A percentile compares a stretch with the other conserved stretches of the same genome.
These are phyloP conservation scores for Lycium barbarum DNA, from an alignment of 257 asterid genomes.

Conservation along the genomic window DNA sequence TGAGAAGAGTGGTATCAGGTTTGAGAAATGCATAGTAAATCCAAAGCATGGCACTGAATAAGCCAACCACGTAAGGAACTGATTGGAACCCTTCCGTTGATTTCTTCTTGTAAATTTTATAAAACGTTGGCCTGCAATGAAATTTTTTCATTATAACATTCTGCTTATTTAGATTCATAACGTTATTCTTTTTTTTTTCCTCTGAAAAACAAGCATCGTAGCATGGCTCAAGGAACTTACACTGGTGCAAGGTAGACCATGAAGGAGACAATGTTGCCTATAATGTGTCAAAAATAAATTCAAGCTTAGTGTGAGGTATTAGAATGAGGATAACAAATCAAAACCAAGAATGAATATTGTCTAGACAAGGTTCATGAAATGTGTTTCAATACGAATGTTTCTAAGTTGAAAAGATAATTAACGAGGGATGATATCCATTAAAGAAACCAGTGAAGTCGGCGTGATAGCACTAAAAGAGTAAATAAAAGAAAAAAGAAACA, in stretches of 20 bases:
- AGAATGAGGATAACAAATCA: background rate
- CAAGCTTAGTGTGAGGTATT: background rate
- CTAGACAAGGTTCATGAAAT: background rate
- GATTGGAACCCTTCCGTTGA: constrained; percentile 71
- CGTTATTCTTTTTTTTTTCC: background rate
- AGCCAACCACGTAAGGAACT: constrained; percentile 58
- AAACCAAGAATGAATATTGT: background rate
- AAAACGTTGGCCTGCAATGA: constrained; percentile 62
- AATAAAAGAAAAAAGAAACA: background rate
- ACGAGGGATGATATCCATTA: background rate
- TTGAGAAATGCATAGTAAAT: constrained; percentile 75
- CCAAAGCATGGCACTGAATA: constrained; percentile 79
- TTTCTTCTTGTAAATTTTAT: constrained; percentile 58
- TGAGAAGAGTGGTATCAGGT: constrained; percentile 66
- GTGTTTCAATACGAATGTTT: background rate
- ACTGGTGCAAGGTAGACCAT: constrained; percentile 72
- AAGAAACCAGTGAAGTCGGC: background rate
- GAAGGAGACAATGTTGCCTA: constrained; percentile 72
- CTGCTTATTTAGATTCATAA: background rate
- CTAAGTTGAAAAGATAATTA: background rate
- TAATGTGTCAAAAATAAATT: background rate
- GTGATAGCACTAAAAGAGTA: background rate
- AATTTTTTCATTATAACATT: background rate
- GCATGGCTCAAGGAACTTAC: constrained; percentile 41
- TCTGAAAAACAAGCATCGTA: background rate